Conservation (phyloP, 768 basidiomycete species). For the Scleroderma bovista region DNA sequence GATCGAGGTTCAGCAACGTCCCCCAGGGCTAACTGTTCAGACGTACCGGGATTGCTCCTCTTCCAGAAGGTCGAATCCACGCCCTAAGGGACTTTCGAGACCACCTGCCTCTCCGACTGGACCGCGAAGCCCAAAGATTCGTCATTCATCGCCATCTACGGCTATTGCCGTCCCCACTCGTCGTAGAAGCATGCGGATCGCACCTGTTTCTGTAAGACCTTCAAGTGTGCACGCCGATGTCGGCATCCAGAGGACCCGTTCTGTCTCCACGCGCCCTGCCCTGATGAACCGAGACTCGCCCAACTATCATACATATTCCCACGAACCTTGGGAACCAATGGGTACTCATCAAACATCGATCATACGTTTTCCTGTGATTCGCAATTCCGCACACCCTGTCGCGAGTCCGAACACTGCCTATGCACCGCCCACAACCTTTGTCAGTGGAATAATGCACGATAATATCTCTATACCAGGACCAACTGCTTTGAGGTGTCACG, state of each 20-base stretch:
- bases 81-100: conserved; percentile 21
- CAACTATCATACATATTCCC: conserved; percentile 25
- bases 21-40: conserved; percentile 13
- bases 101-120: conserved; percentile 47
- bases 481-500: conserved; percentile 36
- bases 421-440: conserved; percentile 12
- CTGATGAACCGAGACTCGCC: conserved; percentile 22
- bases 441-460: conserved; percentile 2
- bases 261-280: conserved; percentile 20
- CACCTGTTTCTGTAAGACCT: conserved; percentile 14
- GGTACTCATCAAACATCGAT: conserved; percentile 17
- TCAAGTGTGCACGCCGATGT: conserved; percentile 17
- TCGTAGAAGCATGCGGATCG: conserved; percentile 28
- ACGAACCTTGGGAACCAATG: conserved; percentile 28
- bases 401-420: conserved; percentile 9
- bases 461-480: conserved; percentile 34
- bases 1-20: conserved; percentile 7
- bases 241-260: conserved; percentile 16
- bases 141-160: conserved; percentile 26
- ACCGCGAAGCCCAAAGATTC: conserved; percentile 36
- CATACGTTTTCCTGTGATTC: conserved; percentile 11
- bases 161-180: conserved; percentile 20
- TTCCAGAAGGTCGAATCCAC: too few relatives aligned
- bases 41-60: conserved; percentile 17
- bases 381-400: conserved; percentile 12